phyloP scores from a whole-genome alignment of 2,329 filamentous ascomycete species.

The Fusarium albosuccineum region DNA sequence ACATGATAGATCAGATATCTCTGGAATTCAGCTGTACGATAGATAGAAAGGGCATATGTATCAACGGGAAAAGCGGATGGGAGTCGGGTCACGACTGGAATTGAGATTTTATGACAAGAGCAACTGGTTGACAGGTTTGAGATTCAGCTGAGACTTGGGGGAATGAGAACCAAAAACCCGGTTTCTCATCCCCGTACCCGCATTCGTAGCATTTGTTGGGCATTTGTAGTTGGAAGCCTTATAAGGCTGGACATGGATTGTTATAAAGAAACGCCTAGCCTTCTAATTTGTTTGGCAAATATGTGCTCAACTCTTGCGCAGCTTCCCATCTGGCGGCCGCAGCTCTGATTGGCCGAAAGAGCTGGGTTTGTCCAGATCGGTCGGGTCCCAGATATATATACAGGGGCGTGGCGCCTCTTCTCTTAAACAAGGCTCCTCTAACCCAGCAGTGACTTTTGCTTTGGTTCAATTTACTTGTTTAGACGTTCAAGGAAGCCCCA shows the following conservation, averaged over 20 bases:
- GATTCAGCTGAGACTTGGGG: neutral
- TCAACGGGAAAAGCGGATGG: slow-evolving; percentile 10
- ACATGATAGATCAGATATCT: slow-evolving; percentile 15
- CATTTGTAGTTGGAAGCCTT: neutral
- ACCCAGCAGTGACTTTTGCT: no score
- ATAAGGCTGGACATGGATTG: neutral
- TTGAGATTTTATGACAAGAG: neutral
- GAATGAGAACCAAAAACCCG: neutral
- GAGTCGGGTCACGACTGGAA: slow-evolving; percentile 15
- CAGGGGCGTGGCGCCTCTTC: neutral
- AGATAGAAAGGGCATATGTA: neutral
- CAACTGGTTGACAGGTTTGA: neutral
- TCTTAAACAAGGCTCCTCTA: neutral
- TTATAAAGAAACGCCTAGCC: no score
- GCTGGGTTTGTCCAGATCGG: slow-evolving; percentile 2
- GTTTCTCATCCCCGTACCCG: neutral
- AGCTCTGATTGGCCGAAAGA: slow-evolving; percentile 8
- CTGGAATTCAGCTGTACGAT: slow-evolving; percentile 17
- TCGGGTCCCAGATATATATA: neutral
- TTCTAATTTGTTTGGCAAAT: no score
- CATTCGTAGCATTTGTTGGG: neutral
- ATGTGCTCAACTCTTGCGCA: neutral
- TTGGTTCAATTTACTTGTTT: no score
- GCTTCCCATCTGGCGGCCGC: neutral
- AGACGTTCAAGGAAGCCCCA: no score